These are phyloP conservation scores for Colletotrichum melonis DNA, from an alignment of 2,329 filamentous ascomycete genomes.

Conservation along the genomic window DNA sequence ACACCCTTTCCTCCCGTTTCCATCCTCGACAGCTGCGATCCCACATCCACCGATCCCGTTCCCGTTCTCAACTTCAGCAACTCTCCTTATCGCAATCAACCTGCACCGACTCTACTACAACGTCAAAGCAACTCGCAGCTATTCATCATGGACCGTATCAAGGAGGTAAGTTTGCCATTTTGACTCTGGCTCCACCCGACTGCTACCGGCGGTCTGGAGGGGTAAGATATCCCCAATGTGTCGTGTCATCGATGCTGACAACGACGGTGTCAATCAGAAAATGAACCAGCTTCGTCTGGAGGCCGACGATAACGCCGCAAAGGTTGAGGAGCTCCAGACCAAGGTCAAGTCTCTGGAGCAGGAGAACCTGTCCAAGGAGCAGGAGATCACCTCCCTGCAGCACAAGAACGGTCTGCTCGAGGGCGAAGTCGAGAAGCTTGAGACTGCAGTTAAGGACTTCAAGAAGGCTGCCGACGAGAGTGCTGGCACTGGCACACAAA, in stretches of 20 bases:
- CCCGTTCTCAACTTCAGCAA: constrained; percentile 45
- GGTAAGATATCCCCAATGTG: constrained; percentile 33
- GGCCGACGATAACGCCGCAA: constrained; percentile 84
- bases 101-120: constrained; percentile 43
- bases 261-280: constrained; percentile 69
- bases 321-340: constrained; percentile 87
- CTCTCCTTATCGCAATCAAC: constrained; percentile 35
- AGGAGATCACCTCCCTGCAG: constrained; percentile 95
- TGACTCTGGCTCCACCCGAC: constrained; percentile 41
- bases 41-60: constrained; percentile 38
- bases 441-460: constrained; percentile 83
- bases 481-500: constrained; percentile 85
- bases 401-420: constrained; percentile 97
- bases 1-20: constrained; percentile 43
- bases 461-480: constrained; percentile 90
- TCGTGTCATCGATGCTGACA: constrained; percentile 35
- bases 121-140: constrained; percentile 36
- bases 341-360: constrained; percentile 93
- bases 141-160: constrained; percentile 82
- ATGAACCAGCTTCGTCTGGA: constrained; percentile 95
- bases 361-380: constrained; percentile 95
- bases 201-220: constrained; percentile 36
- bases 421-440: constrained; percentile 91
- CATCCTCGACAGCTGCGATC: constrained; percentile 40
- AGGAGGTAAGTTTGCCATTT: constrained; percentile 76